Evolutionary conservation across 2,329 filamentous ascomycete species (phyloP).

Genomic region (Anisogramma anomala): DNA sequence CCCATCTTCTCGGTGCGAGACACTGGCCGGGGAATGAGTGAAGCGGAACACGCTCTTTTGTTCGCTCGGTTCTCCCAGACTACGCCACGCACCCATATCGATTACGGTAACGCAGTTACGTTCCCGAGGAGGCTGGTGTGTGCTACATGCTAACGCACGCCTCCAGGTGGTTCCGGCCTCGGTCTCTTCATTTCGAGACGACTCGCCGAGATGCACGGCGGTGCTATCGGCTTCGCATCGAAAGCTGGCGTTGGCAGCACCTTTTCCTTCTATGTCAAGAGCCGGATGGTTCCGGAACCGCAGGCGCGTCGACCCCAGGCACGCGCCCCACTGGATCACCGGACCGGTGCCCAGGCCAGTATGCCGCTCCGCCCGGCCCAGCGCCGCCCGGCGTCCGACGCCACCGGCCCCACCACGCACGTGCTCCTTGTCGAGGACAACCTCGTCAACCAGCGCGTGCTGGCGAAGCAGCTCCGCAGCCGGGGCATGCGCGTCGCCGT

Average conservation of each 20-base stretch:
- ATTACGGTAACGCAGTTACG: no score
- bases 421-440: not conserved
- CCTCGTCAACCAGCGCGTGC: not conserved
- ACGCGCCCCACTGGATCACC: no score
- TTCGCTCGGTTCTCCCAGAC: constrained; percentile 67
- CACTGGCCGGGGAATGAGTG: constrained; percentile 59
- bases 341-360: no score
- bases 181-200: constrained; percentile 69
- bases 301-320: no score
- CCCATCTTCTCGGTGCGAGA: constrained; percentile 32
- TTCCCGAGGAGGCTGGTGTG: no score
- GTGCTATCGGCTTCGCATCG: constrained; percentile 66
- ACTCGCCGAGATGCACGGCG: constrained; percentile 70
- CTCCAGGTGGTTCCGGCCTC: constrained; percentile 58
- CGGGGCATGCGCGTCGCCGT: not conserved
- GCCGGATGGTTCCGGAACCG: no score
- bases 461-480: not conserved
- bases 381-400: no score
- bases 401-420: no score
- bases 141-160: no score
- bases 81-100: constrained; percentile 57
- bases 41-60: constrained; percentile 55
- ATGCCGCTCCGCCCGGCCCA: no score
- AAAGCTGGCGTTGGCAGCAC: constrained; percentile 58
- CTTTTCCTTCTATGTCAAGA: constrained; percentile 64